A percentile compares a stretch with the other conserved stretches of the same genome.
Evolutionary conservation across 164 flowering plant genomes (phyloP).

Genomic region (Buxus sempervirens): DNA sequence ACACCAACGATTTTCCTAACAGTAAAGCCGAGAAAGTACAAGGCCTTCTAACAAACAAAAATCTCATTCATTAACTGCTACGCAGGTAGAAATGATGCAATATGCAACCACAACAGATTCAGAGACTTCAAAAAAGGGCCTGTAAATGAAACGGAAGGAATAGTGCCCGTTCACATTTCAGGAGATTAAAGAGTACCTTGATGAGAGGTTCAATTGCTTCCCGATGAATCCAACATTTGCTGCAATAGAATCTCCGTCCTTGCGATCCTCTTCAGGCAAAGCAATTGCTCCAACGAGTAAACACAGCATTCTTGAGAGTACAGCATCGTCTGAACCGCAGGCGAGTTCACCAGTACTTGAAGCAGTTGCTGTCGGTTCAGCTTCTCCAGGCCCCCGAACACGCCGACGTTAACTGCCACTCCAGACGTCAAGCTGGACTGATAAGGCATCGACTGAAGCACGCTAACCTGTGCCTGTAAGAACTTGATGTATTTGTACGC

Average conservation of each 20-base stretch:
- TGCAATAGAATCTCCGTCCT: conserved; percentile 14
- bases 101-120: no score
- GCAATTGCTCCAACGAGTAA: conserved; percentile 52
- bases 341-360: conserved; percentile 57
- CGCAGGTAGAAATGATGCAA: no score
- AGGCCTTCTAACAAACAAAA: no score
- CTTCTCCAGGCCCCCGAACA: conserved; percentile 27
- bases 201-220: background rate
- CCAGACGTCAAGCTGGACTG: conserved; percentile 9
- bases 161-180: no score
- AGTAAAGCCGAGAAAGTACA: no score
- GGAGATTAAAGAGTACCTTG: background rate
- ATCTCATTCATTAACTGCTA: no score
- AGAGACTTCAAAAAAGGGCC: no score
- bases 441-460: conserved; percentile 60
- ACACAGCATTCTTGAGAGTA: conserved; percentile 46
- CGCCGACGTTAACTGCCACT: background rate
- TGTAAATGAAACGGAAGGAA: no score
- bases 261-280: conserved; percentile 21
- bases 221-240: conserved; percentile 8
- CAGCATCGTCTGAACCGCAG: conserved; percentile 45
- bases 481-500: conserved; percentile 65
- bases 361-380: conserved; percentile 58
- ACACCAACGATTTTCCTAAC: no score
- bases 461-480: conserved; percentile 59